Evolutionary conservation across 305 asterid genomes (phyloP).

Genomic region (Fraxinus albicans): DNA sequence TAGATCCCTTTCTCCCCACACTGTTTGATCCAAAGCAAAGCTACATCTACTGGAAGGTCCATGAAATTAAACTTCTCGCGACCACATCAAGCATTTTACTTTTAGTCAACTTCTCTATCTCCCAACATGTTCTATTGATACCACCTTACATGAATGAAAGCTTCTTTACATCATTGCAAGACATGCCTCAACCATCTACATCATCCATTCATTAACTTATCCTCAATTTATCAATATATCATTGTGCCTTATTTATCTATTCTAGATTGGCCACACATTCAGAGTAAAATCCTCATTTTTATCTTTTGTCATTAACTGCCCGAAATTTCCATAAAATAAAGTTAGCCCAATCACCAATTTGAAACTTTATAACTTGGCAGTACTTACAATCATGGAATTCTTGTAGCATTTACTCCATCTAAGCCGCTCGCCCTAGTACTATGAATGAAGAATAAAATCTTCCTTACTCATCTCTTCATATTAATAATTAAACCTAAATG

Average conservation of each 20-base stretch:
- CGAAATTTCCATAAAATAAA: not conserved
- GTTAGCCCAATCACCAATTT: not conserved
- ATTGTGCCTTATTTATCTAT: not conserved
- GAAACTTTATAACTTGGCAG: not conserved
- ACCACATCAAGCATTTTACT: not conserved
- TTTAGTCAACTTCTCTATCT: not conserved
- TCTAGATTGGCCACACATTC: not conserved
- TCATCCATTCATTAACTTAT: not conserved
- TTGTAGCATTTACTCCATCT: not conserved
- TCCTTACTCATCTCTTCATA: not conserved
- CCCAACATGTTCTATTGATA: not conserved
- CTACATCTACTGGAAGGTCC: not conserved
- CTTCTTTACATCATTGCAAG: not conserved
- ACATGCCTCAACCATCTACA: not conserved
- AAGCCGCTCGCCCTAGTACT: not conserved
- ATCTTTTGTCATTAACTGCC: not conserved
- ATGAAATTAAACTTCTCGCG: not conserved
- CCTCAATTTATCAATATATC: not conserved
- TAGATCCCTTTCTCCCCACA: not conserved
- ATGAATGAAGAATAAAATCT: not conserved
- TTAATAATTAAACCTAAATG: not conserved
- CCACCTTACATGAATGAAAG: not conserved
- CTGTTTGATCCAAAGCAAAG: not conserved
- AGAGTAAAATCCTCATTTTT: not conserved
- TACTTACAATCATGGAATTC: not conserved